Evolutionary conservation across 805 yeast species (phyloP).

Genomic region (Ogataea saltuana): DNA sequence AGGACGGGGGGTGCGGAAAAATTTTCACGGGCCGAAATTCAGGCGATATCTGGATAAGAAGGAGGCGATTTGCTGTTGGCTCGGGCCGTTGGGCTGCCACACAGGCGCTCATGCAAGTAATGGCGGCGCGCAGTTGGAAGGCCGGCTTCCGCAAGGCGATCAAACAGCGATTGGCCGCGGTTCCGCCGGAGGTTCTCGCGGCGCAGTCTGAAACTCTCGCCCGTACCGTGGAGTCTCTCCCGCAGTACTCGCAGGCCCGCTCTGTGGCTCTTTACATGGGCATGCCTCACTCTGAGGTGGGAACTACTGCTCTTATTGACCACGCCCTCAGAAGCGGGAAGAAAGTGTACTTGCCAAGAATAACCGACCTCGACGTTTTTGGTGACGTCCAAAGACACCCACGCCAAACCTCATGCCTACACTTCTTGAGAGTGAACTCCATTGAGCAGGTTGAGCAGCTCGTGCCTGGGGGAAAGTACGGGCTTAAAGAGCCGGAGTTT

Average conservation of each 20-base stretch:
- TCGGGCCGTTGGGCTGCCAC: too few species aligned
- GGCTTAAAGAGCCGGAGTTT: slow-evolving; percentile 64
- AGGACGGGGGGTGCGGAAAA: slow-evolving; percentile 4
- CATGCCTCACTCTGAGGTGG: slow-evolving; percentile 72
- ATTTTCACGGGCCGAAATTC: slow-evolving; percentile 6
- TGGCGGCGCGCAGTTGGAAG: slow-evolving; percentile 6
- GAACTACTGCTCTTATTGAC: slow-evolving; percentile 55
- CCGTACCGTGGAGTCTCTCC: slow-evolving; percentile 5
- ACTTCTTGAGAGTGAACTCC: slow-evolving; percentile 53
- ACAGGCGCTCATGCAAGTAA: too few species aligned
- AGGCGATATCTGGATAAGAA: slow-evolving; percentile 2
- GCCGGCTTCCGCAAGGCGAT: slow-evolving; percentile 7
- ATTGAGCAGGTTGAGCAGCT: slow-evolving; percentile 46
- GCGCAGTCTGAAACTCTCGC: slow-evolving; percentile 15
- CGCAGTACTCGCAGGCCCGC: slow-evolving; percentile 44
- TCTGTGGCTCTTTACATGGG: slow-evolving; percentile 70
- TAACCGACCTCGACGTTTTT: slow-evolving; percentile 33
- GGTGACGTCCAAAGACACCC: slow-evolving; percentile 26
- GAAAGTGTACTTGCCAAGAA: slow-evolving; percentile 57
- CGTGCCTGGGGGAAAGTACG: slow-evolving; percentile 66
- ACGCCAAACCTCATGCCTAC: slow-evolving; percentile 46
- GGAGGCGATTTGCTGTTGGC: background rate
- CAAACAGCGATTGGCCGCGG: slow-evolving; percentile 4
- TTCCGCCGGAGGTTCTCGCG: slow-evolving; percentile 7
- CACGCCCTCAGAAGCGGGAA: slow-evolving; percentile 50